A percentile compares a stretch with the other conserved stretches of the same genome.
Evolutionary conservation across 2,329 filamentous ascomycete species (phyloP).

Genomic region (Periconia sp.): DNA sequence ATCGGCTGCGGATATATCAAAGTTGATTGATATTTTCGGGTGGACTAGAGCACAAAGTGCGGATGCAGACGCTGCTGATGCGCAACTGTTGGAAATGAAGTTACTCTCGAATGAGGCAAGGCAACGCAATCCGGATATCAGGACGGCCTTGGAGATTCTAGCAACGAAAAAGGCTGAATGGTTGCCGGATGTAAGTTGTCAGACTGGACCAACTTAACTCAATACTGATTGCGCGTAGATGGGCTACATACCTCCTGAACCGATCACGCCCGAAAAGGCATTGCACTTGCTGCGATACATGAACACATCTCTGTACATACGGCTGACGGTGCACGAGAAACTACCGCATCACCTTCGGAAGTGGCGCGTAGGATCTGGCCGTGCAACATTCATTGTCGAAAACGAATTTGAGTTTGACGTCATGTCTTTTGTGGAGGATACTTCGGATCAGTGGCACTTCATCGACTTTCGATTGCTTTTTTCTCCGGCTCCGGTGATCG

Average conservation of each 20-base stretch:
- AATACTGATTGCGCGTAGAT: slow-evolving; percentile 50
- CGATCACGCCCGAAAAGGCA: slow-evolving; percentile 70
- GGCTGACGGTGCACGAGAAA: slow-evolving; percentile 82
- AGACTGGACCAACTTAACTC: neutral
- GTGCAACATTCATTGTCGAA: slow-evolving; percentile 81
- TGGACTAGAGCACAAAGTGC: slow-evolving; percentile 58
- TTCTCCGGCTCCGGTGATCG: slow-evolving; percentile 64
- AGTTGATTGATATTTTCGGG: slow-evolving; percentile 81
- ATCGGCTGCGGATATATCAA: slow-evolving; percentile 69
- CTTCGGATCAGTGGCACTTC: slow-evolving; percentile 85
- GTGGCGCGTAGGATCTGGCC: slow-evolving; percentile 80
- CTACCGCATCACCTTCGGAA: slow-evolving; percentile 77
- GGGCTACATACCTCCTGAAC: slow-evolving; percentile 73
- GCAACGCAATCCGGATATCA: slow-evolving; percentile 85
- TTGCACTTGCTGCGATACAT: slow-evolving; percentile 76
- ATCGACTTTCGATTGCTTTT: slow-evolving; percentile 89
- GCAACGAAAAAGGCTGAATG: slow-evolving; percentile 75
- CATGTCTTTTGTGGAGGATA: slow-evolving; percentile 83
- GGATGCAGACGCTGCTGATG: slow-evolving; percentile 50
- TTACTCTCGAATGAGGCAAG: slow-evolving; percentile 70
- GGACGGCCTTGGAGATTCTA: slow-evolving; percentile 83
- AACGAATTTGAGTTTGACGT: slow-evolving; percentile 92
- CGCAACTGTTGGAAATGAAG: slow-evolving; percentile 69
- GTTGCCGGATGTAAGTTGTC: slow-evolving; percentile 71
- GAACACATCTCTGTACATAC: slow-evolving; percentile 78